phyloP scores from a whole-genome alignment of 805 yeast genomes.

The Starmerella powellii region DNA sequence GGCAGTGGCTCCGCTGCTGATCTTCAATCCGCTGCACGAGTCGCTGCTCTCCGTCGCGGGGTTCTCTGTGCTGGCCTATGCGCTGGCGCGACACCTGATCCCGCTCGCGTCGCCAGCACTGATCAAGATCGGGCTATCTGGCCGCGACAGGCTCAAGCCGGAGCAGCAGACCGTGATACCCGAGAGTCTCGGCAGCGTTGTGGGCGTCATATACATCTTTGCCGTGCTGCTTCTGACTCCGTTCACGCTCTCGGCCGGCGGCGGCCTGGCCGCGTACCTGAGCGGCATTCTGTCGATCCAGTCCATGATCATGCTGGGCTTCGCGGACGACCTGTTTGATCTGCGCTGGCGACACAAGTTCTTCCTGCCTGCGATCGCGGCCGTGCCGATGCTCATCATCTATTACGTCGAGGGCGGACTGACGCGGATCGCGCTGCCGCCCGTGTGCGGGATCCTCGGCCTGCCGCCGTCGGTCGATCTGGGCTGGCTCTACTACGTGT shows the following conservation, averaged over 20 bases:
- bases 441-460: conserved; percentile 34
- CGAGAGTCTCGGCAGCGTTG: conserved; percentile 85
- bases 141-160: conserved; percentile 66
- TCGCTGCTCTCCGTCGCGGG: conserved; percentile 17
- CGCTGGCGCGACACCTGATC: conserved; percentile 15
- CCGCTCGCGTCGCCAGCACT: conserved; percentile 22
- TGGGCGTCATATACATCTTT: conserved; percentile 69
- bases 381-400: conserved; percentile 80
- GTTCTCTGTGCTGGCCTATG: conserved; percentile 14
- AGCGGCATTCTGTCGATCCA: conserved; percentile 75
- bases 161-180: conserved; percentile 56
- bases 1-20: conserved; percentile 14
- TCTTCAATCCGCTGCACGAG: conserved; percentile 15
- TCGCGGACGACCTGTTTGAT: conserved; percentile 91
- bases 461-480: conserved; percentile 46
- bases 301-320: conserved; percentile 71
- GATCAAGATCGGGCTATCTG: conserved; percentile 53
- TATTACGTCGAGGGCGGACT: conserved; percentile 91
- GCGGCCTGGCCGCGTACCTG: conserved; percentile 68
- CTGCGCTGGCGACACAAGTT: conserved; percentile 96
- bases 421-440: conserved; percentile 76
- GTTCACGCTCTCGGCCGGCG: conserved; percentile 31
- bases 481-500: conserved; percentile 66
- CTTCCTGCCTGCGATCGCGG: conserved; percentile 86
- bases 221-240: conserved; percentile 80